Conservation (phyloP, 352 stramenopile genomes). For the Globisporangium abappressorium region DNA sequence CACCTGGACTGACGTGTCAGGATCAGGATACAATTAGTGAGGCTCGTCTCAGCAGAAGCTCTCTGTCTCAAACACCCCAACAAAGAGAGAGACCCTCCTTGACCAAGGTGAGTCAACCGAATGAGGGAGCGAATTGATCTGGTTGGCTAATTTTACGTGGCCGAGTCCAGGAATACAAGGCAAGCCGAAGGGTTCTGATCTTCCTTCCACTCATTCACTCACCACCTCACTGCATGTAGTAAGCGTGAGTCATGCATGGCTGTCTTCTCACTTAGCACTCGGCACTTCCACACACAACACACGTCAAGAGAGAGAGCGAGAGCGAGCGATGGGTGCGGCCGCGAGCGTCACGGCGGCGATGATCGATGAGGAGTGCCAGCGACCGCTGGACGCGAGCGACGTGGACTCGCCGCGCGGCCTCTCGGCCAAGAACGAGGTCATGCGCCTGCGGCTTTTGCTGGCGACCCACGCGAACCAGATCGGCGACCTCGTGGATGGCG, state of each 20-base stretch:
- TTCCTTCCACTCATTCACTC: too few relatives aligned
- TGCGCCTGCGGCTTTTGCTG: constrained; percentile 13
- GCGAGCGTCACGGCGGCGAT: constrained; percentile 10
- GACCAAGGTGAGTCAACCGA: too few relatives aligned
- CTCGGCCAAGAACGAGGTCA: constrained; percentile 23
- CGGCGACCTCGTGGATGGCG: background rate
- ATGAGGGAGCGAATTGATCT: background rate
- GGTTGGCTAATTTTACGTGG: background rate
- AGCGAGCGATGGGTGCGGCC: constrained; percentile 13
- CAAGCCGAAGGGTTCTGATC: background rate
- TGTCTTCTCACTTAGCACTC: background rate
- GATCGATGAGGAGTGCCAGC: constrained; percentile 11
- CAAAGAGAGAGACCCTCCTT: too few relatives aligned
- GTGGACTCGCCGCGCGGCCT: constrained; percentile 21
- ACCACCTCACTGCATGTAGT: too few relatives aligned
- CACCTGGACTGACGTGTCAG: background rate
- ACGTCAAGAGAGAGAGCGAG: background rate
- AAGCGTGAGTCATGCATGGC: background rate
- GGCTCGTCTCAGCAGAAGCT: background rate
- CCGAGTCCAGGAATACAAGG: background rate
- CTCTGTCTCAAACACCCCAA: too few relatives aligned
- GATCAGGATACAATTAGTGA: background rate
- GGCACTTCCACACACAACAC: too few relatives aligned
- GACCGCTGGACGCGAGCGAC: constrained; percentile 25
- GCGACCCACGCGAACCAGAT: constrained; percentile 7